Conservation (phyloP, 2,329 filamentous ascomycete species). For the Ceratocystis destructans region DNA sequence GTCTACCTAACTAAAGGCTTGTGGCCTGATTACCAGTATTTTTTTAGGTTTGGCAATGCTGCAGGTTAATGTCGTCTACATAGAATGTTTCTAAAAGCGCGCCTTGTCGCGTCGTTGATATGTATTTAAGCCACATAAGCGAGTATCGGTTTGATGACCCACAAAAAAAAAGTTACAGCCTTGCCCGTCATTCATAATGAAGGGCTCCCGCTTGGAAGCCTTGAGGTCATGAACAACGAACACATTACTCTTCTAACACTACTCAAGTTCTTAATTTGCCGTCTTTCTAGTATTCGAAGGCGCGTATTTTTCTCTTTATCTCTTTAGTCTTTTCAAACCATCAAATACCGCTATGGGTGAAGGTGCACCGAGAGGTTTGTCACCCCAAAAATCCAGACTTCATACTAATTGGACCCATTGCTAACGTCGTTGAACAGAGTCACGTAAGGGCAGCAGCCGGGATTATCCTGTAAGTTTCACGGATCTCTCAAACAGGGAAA, state of each 20-base stretch:
- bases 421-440: conserved; percentile 27
- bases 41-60: background rate
- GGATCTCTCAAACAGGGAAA: background rate
- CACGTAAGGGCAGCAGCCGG: conserved; percentile 35
- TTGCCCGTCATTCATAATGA: conserved; percentile 10
- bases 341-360: conserved; percentile 52
- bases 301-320: background rate
- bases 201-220: background rate
- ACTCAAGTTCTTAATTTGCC: background rate
- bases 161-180: conserved; percentile 20
- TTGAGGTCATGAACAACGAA: background rate
- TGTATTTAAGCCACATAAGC: conserved; percentile 11
- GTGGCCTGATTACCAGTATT: background rate
- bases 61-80: background rate
- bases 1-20: conserved; percentile 4
- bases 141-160: conserved; percentile 10
- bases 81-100: conserved; percentile 1
- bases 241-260: background rate
- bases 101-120: conserved; percentile 10
- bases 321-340: background rate
- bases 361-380: conserved; percentile 27
- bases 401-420: background rate
- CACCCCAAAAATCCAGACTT: background rate
- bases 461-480: conserved; percentile 38
- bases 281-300: background rate